Evolutionary conservation across 192 early-diverging fungal species (phyloP), one percentile per base, ranked within the genome.

Genomic region (Mortierella claussenii): DNA sequence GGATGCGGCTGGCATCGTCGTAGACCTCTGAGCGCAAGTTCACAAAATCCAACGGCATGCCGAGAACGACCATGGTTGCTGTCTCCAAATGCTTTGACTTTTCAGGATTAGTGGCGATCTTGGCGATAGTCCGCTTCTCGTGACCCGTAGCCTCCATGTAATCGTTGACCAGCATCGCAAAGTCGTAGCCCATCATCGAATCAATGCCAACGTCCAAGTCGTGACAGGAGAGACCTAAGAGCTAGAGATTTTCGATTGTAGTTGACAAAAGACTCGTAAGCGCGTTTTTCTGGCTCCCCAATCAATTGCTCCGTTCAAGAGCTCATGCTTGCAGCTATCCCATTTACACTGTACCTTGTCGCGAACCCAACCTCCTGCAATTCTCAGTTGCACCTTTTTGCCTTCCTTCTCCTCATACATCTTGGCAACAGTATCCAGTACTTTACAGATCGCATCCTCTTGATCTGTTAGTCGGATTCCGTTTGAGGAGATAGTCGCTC

Each of bases 321-420:
- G n/a, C n/a, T n/a, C n/a, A n/a, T n/a, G n/a, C n/a, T n/a, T n/a
- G n/a, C n/a, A n/a, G n/a, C n/a, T n/a, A n/a, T n/a, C n/a, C n/a
- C n/a, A n/a, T n/a, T n/a, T n/a, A n/a, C n/a, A n/a, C n/a, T 34
- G 27, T 70, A 93, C 91, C 82, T 99, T 99, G 80, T 99, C 98
- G 56, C 98, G 88, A 43, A 99, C 98, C 98, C 97, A 99, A 12
- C 98, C 98, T 47, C 98, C 98, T 27, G 96, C 96, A 43, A 99
- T 94, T 18, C 97, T 86, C 46, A 97, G 86, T 24, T 87, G 81
- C 59, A 93, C 73, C 34, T 54, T 73, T 31, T 85, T 86, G 32
- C 82, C 60, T 28, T 75, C 75, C 15, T 87, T 81, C 30, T 83
- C 63, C 28, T 75, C 26, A 26, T 74, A 54, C 50, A 84, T 79